phyloP scores from a whole-genome alignment of 2,329 filamentous ascomycete species.

The Beauveria brongniartii region DNA sequence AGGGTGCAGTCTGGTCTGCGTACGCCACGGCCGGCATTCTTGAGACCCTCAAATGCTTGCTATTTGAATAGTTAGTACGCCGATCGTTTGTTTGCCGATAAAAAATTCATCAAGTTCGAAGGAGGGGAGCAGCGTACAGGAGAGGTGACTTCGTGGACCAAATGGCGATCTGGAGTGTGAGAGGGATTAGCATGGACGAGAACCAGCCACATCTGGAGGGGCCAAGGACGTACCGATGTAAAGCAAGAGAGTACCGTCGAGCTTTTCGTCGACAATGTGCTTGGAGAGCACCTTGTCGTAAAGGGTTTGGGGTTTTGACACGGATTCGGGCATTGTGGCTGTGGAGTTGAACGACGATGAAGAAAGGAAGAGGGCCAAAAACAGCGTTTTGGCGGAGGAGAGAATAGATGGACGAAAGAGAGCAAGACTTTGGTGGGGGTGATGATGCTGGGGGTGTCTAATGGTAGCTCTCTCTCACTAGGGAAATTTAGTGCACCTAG shows the following conservation, averaged over 20 bases:
- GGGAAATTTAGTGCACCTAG: background rate
- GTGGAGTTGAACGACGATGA: slow-evolving; percentile 8
- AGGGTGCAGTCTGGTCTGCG: slow-evolving; percentile 94
- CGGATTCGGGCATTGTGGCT: slow-evolving; percentile 65
- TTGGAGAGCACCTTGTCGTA: slow-evolving; percentile 97
- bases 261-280: slow-evolving; percentile 92
- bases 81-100: background rate
- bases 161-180: slow-evolving; percentile 65
- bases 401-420: background rate
- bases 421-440: slow-evolving; percentile 1
- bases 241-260: slow-evolving; percentile 83
- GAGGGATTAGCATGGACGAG: background rate
- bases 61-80: slow-evolving; percentile 26
- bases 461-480: background rate
- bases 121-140: slow-evolving; percentile 51
- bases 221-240: slow-evolving; percentile 67
- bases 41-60: slow-evolving; percentile 96
- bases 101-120: background rate
- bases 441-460: background rate
- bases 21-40: slow-evolving; percentile 79
- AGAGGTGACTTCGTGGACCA: slow-evolving; percentile 97
- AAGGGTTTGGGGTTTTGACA: slow-evolving; percentile 68
- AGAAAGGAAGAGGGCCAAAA: slow-evolving; percentile 9
- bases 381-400: background rate
- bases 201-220: background rate